phyloP scores from a whole-genome alignment of 1,284 basidiomycete genomes.

The Stereum hirsutum region DNA sequence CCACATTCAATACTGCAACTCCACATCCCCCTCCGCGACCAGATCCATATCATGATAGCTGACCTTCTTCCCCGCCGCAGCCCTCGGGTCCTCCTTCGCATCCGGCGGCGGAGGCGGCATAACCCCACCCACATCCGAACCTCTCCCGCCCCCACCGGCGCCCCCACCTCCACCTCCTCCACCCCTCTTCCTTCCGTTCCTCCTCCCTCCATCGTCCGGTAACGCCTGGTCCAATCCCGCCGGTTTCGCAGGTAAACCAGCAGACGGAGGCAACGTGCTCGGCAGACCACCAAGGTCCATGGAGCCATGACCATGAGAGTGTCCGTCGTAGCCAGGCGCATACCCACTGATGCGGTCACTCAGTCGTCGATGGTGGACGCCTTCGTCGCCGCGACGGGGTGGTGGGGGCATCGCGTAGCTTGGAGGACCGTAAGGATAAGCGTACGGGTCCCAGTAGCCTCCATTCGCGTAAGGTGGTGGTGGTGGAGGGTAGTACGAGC shows the following conservation, averaged over 20 bases:
- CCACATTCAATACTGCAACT: slow-evolving; percentile 64
- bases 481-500: slow-evolving; percentile 30
- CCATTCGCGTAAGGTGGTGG: slow-evolving; percentile 23
- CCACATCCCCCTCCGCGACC: slow-evolving; percentile 80
- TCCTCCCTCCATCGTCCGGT: too few species aligned
- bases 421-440: slow-evolving; percentile 18
- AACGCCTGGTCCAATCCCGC: too few species aligned
- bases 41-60: slow-evolving; percentile 86
- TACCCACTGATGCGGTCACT: slow-evolving; percentile 73
- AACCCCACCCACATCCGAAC: slow-evolving; percentile 32
- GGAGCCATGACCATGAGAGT: too few species aligned
- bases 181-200: too few species aligned
- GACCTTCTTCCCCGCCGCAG: slow-evolving; percentile 71
- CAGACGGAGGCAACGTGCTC: slow-evolving; percentile 43
- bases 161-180: slow-evolving; percentile 11
- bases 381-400: slow-evolving; percentile 46
- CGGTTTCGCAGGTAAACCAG: slow-evolving; percentile 73
- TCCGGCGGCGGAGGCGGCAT: slow-evolving; percentile 73
- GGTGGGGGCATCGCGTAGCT: too few species aligned
- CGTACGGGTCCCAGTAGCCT: slow-evolving; percentile 49
- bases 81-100: slow-evolving; percentile 80
- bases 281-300: too few species aligned
- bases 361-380: slow-evolving; percentile 45
- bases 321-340: slow-evolving; percentile 41
- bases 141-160: slow-evolving; percentile 10